Percentiles rank a stretch among this genome's conserved stretches.
These are phyloP conservation scores for Nakaseomyces glabratus DNA, from an alignment of 1,139 yeast species.

Conservation along the genomic window DNA sequence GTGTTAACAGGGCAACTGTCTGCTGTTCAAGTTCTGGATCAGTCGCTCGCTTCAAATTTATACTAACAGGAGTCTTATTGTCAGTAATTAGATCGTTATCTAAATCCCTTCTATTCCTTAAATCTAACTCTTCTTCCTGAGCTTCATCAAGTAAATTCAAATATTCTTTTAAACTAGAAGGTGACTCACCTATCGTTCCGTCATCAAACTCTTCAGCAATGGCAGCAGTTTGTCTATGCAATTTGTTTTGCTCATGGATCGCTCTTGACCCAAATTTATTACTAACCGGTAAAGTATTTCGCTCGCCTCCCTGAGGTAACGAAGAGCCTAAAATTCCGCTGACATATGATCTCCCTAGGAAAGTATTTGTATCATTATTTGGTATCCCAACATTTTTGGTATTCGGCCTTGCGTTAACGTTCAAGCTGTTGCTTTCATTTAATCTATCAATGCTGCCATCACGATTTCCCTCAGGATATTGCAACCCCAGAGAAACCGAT, in stretches of 20 bases:
- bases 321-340: constrained; percentile 25
- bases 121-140: constrained; percentile 6
- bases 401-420: not conserved
- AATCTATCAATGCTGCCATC: not conserved
- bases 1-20: not conserved
- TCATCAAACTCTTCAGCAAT: constrained; percentile 29
- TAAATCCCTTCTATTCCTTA: not conserved
- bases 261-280: constrained; percentile 15
- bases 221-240: constrained; percentile 33
- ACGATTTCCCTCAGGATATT: constrained; percentile 14
- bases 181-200: constrained; percentile 14
- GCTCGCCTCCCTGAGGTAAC: constrained; percentile 11
- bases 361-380: constrained; percentile 12
- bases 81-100: not conserved
- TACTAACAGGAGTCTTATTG: constrained; percentile 5
- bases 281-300: constrained; percentile 11
- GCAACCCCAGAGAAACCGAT: constrained; percentile 26
- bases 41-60: constrained; percentile 4
- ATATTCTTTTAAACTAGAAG: constrained; percentile 8
- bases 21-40: constrained; percentile 6
- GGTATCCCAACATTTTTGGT: not conserved
- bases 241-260: constrained; percentile 24
- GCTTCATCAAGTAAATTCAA: constrained; percentile 10
- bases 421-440: not conserved
- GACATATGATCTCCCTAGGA: constrained; percentile 32